Percentiles rank a stretch among this genome's conserved stretches.
Conservation (phyloP, 2,329 filamentous ascomycete genomes). For the Aureobasidium sp. region DNA sequence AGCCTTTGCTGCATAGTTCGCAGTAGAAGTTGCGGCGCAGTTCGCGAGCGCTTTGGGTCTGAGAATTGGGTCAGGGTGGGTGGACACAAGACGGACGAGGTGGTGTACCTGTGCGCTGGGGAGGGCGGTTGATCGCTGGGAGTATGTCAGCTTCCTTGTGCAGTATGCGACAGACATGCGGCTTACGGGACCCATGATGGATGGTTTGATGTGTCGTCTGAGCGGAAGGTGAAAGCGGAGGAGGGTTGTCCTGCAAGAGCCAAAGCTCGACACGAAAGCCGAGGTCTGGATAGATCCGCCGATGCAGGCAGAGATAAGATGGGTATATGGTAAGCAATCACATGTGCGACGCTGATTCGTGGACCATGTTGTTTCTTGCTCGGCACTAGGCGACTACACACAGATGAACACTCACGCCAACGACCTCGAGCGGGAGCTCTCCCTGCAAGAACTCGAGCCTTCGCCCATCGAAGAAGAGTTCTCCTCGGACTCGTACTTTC, state of each 20-base stretch:
- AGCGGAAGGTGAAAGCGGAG: background rate
- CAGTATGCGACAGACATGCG: background rate
- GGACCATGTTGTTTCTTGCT: background rate
- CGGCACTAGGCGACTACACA: background rate
- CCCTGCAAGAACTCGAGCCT: constrained; percentile 69
- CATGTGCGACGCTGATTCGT: constrained; percentile 7
- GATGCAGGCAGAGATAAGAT: constrained; percentile 6
- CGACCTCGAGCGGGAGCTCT: constrained; percentile 20
- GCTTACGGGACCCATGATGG: constrained; percentile 15
- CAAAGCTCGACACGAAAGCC: background rate
- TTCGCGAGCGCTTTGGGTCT: constrained; percentile 12
- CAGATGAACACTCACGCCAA: background rate
- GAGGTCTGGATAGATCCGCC: background rate
- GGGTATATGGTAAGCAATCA: background rate
- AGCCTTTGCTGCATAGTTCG: constrained; percentile 85
- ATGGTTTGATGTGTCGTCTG: background rate
- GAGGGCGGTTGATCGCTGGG: constrained; percentile 8
- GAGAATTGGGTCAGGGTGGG: background rate
- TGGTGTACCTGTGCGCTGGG: constrained; percentile 10
- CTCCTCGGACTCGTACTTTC: constrained; percentile 38
- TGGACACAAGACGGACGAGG: background rate
- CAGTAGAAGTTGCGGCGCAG: constrained; percentile 24
- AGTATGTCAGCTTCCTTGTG: background rate
- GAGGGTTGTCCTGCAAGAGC: background rate
- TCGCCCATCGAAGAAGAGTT: constrained; percentile 60